These are phyloP conservation scores for Scheffersomyces amazonensis DNA, from an alignment of 805 yeast species.

Conservation along the genomic window DNA sequence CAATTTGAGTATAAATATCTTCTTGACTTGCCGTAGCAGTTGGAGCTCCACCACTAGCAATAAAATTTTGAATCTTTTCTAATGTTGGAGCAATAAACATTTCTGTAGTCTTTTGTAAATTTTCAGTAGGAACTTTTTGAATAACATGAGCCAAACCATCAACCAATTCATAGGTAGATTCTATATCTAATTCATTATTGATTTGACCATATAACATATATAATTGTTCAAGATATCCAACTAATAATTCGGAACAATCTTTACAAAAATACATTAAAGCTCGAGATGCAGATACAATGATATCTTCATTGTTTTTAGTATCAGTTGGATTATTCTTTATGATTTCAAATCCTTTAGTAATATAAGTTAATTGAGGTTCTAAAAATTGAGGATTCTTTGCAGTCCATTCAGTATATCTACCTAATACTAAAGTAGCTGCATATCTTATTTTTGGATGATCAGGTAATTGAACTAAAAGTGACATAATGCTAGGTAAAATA, in stretches of 20 bases:
- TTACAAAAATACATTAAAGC: constrained; percentile 93
- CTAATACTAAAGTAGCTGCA: constrained; percentile 88
- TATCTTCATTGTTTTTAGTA: constrained; percentile 33
- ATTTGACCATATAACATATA: constrained; percentile 64
- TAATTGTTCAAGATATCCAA: constrained; percentile 69
- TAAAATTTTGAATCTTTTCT: constrained; percentile 12
- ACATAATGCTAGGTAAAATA: constrained; percentile 76
- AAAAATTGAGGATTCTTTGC: constrained; percentile 77
- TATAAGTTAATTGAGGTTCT: constrained; percentile 80
- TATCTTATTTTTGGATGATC: constrained; percentile 85
- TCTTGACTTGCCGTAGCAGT: constrained; percentile 18
- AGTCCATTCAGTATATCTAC: constrained; percentile 97
- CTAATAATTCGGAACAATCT: constrained; percentile 73
- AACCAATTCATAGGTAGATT: constrained; percentile 72
- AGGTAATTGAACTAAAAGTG: constrained; percentile 64
- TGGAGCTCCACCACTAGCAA: constrained; percentile 2
- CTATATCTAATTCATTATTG: constrained; percentile 53
- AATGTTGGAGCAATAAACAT: constrained; percentile 69
- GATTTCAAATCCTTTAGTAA: constrained; percentile 63
- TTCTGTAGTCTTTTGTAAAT: constrained; percentile 50
- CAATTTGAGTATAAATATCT: constrained; percentile 43
- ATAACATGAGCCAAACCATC: constrained; percentile 90
- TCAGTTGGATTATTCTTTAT: constrained; percentile 18
- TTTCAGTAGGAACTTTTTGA: constrained; percentile 53
- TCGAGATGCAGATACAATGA: constrained; percentile 83